Percentiles rank a stretch among this genome's conserved stretches.
Evolutionary conservation across 2,329 filamentous ascomycete species (phyloP).

Genomic region (Penicillium sp.): DNA sequence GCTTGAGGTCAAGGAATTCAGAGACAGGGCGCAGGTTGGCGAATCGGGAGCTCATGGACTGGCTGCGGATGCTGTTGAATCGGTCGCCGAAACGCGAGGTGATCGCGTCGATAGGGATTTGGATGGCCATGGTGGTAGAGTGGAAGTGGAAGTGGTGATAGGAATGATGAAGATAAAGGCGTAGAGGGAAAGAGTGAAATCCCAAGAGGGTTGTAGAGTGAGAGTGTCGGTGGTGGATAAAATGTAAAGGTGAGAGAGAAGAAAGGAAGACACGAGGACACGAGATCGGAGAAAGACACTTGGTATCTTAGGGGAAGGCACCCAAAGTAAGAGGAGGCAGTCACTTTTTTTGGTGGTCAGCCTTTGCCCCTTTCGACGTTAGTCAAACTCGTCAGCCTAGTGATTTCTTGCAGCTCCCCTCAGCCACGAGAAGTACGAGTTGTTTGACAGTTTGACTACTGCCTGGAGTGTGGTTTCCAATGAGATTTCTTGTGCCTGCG

Average conservation of each 20-base stretch:
- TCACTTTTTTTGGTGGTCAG: conserved; percentile 16
- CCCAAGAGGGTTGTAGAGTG: neutral
- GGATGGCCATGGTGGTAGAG: conserved; percentile 74
- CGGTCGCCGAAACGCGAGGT: conserved; percentile 92
- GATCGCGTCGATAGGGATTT: conserved; percentile 88
- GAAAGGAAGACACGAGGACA: neutral
- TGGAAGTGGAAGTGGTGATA: neutral
- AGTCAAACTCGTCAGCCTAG: conserved; percentile 11
- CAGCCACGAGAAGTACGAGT: neutral
- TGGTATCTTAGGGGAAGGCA: conserved; percentile 2
- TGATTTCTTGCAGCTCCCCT: neutral
- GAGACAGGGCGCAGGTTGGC: conserved; percentile 88
- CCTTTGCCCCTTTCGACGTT: conserved; percentile 21
- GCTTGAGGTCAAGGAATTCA: conserved; percentile 97
- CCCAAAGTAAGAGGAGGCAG: neutral
- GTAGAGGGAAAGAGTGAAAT: neutral
- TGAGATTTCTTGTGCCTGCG: neutral
- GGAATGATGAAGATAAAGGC: neutral
- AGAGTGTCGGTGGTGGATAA: neutral
- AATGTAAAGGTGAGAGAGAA: neutral
- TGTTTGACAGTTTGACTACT: neutral
- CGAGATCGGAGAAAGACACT: neutral
- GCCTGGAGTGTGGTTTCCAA: neutral
- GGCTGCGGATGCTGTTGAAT: conserved; percentile 80
- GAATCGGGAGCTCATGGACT: conserved; percentile 81